Evolutionary conservation across 257 asterid genomes (phyloP), one percentile per base, ranked within the genome.

Genomic region (Ophiorrhiza pumila): DNA sequence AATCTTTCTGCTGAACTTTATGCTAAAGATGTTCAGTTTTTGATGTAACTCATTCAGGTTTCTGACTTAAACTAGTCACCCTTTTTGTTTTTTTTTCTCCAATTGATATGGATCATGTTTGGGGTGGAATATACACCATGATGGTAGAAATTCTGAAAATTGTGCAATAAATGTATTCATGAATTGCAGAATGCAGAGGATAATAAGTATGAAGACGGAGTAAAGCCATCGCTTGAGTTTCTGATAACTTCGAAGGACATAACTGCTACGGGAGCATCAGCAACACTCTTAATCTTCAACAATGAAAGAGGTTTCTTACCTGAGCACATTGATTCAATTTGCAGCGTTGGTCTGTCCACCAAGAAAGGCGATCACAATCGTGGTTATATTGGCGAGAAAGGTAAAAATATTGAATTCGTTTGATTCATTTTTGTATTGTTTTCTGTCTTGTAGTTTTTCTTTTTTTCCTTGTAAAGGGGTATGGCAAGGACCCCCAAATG

Each of bases 351-450:
- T 3, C 83, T 78, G 13, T 81, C 83, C 61, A 81, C 85, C 53
- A 81, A 81, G 80, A 78, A 78, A 68, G 78, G 78, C 37, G 65
- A 77, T 42, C 85, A 82, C 52, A 78, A 75, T 42, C 73, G 75
- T n/a, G 85, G 82, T 37, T 81, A 72, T 66, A 81, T 81, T 27
- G 85, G 85, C 43, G 85, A 81, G 72, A 81, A 81, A 81, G 85
- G 83, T 78, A 80, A 50, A 11, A n/a, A n/a, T n/a, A 29, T 7
- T 69, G 22, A 23, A n/a, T 4, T 68, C 22, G 35, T 10, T 43
- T 42, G 32, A 27, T 65, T 57, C 9, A 57, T n/a, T n/a, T n/a
- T n/a, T n/a, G n/a, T n/a, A n/a, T n/a, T n/a, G n/a, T n/a, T n/a
- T n/a, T n/a, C n/a, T n/a, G n/a, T n/a, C n/a, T n/a, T n/a, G n/a